A percentile compares a stretch with the other conserved stretches of the same genome.
Evolutionary conservation across 306 rosid species (phyloP).

Genomic region (Malus sylvestris): DNA sequence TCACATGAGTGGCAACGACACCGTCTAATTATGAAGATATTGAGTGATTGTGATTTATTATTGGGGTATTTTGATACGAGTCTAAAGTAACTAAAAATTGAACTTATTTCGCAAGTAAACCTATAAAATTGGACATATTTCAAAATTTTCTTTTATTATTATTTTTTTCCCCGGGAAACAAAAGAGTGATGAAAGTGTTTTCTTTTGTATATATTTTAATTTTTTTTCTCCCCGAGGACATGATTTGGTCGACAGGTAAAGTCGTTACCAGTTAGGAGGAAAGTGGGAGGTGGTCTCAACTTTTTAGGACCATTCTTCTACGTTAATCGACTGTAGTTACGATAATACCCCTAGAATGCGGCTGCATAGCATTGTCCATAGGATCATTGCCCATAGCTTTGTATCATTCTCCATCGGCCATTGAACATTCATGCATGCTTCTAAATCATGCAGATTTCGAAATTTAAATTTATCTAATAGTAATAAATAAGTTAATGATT

Average conservation of each 20-base stretch:
- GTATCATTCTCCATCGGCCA: neutral
- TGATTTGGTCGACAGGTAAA: conserved; percentile 46
- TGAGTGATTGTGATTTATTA: neutral
- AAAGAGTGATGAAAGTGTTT: neutral
- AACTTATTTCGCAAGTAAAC: no score
- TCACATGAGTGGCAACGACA: neutral
- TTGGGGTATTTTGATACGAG: no score
- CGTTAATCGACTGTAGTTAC: neutral
- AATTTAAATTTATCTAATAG: no score
- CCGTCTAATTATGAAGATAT: conserved; percentile 11
- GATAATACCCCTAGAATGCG: conserved; percentile 15
- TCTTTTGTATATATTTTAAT: no score
- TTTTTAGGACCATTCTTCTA: conserved; percentile 28
- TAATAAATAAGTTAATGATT: accelerated
- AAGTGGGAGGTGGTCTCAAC: conserved; percentile 30
- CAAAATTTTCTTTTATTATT: no score
- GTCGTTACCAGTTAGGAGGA: conserved; percentile 53
- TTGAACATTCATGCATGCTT: neutral
- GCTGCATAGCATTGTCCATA: neutral
- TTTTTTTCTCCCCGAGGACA: conserved; percentile 4
- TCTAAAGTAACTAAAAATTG: no score
- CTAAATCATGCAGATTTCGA: neutral
- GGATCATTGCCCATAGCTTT: neutral
- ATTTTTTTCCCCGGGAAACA: neutral
- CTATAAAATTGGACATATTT: no score